Evolutionary conservation across 2,329 filamentous ascomycete genomes (phyloP).

Genomic region (Sphaerulina musiva): DNA sequence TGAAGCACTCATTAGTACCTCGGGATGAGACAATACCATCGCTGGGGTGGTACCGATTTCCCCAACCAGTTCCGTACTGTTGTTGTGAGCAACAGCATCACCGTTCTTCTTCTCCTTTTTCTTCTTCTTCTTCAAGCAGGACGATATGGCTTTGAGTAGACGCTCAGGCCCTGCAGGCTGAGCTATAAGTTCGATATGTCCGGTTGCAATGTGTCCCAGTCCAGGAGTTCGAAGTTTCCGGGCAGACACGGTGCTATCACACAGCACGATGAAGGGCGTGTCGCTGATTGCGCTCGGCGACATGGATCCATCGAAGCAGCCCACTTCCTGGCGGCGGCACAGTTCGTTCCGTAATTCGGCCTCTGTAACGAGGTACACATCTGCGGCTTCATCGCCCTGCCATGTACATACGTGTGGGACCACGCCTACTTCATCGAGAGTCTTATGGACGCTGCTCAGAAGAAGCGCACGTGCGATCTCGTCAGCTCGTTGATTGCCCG

Average conservation of each 20-base stretch:
- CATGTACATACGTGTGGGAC: slow-evolving; percentile 14
- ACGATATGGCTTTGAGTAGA: slow-evolving; percentile 21
- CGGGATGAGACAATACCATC: slow-evolving; percentile 8
- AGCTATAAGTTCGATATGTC: slow-evolving; percentile 24
- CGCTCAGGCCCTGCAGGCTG: slow-evolving; percentile 24
- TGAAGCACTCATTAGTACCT: not conserved
- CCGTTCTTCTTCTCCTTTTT: not conserved
- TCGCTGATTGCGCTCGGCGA: slow-evolving; percentile 18
- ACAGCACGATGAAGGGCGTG: slow-evolving; percentile 25
- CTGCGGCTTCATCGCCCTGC: slow-evolving; percentile 18
- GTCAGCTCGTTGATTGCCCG: slow-evolving; percentile 12
- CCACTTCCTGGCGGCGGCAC: slow-evolving; percentile 12
- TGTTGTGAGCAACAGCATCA: not conserved
- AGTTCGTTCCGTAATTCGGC: slow-evolving; percentile 18
- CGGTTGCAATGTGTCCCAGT: slow-evolving; percentile 16
- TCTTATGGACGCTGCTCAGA: slow-evolving; percentile 17
- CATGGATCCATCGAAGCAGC: slow-evolving; percentile 12
- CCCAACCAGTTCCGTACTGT: slow-evolving; percentile 8
- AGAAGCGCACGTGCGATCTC: slow-evolving; percentile 19
- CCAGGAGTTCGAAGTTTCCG: slow-evolving; percentile 19
- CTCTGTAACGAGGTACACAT: slow-evolving; percentile 24
- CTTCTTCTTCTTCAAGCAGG: slow-evolving; percentile 14
- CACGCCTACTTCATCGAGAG: slow-evolving; percentile 20
- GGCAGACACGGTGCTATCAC: slow-evolving; percentile 24
- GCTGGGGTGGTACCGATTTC: slow-evolving; percentile 13